A percentile compares a stretch with the other conserved stretches of the same genome.
Evolutionary conservation across 257 asterid species (phyloP).

Genomic region (Fraxinus cuspidata): DNA sequence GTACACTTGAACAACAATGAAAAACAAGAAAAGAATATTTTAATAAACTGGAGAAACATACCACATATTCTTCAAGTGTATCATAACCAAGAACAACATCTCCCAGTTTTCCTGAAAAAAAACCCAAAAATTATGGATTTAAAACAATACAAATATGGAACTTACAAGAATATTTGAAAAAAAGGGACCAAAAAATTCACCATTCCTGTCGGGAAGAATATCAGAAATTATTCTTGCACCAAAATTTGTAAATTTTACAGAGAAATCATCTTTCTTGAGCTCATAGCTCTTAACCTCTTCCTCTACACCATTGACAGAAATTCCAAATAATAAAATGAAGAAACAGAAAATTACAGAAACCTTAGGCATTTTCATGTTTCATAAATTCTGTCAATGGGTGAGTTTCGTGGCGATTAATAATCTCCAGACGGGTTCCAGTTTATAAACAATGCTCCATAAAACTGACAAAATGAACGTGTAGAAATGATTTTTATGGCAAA

Average conservation of each 20-base stretch:
- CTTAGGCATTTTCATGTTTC: conserved; percentile 25
- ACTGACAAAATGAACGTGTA: background rate
- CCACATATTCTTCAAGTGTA: conserved; percentile 55
- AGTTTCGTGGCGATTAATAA: background rate
- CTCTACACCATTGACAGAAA: conserved; percentile 17
- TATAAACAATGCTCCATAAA: background rate
- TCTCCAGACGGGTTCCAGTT: background rate
- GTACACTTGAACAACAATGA: no score
- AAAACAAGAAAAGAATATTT: background rate
- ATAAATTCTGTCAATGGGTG: background rate
- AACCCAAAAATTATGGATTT: background rate
- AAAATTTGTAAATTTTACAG: conserved; percentile 51
- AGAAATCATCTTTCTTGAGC: conserved; percentile 57
- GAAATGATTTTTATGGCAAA: background rate
- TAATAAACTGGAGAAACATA: conserved; percentile 18
- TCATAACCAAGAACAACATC: conserved; percentile 87
- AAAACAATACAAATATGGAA: background rate
- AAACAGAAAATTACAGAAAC: conserved; percentile 24
- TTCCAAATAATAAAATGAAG: conserved; percentile 26
- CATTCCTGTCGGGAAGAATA: no score
- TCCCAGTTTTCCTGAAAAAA: conserved; percentile 54
- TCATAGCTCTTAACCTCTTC: conserved; percentile 32
- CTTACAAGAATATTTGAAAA: no score
- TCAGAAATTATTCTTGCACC: no score
- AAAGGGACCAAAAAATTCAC: no score